phyloP scores from a whole-genome alignment of 2,329 filamentous ascomycete genomes.

The Knufia petricola region DNA sequence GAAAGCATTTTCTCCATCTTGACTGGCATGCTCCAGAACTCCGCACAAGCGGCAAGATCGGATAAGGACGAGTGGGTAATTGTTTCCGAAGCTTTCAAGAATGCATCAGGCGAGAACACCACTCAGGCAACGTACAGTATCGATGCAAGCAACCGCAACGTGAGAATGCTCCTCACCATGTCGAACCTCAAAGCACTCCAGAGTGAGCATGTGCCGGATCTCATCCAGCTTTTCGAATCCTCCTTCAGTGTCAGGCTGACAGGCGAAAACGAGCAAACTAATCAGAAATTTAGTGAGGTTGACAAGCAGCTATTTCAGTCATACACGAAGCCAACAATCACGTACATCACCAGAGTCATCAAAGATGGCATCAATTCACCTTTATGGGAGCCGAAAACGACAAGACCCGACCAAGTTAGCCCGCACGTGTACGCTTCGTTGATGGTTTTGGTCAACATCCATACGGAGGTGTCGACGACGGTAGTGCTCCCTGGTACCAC shows the following conservation, averaged over 20 bases:
- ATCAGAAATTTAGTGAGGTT: conserved; percentile 82
- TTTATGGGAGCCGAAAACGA: conserved; percentile 56
- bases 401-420: conserved; percentile 61
- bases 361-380: conserved; percentile 60
- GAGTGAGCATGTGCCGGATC: conserved; percentile 68
- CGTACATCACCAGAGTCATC: conserved; percentile 60
- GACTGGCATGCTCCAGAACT: conserved; percentile 94
- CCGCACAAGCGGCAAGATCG: conserved; percentile 62
- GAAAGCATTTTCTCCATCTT: conserved; percentile 88
- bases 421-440: conserved; percentile 86
- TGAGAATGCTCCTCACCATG: conserved; percentile 86
- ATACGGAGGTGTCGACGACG: conserved; percentile 78
- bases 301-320: conserved; percentile 84
- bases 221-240: conserved; percentile 89
- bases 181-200: conserved; percentile 83
- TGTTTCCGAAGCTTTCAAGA: conserved; percentile 28
- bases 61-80: conserved; percentile 47
- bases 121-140: conserved; percentile 29
- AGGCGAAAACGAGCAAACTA: conserved; percentile 85
- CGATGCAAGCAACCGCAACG: conserved; percentile 57
- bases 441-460: conserved; percentile 76
- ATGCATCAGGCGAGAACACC: conserved; percentile 27
- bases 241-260: conserved; percentile 89
- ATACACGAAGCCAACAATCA: conserved; percentile 71
- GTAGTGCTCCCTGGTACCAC: conserved; percentile 53